Evolutionary conservation across 169 alveolate species (phyloP).

Genomic region (Plasmodium yoelii): DNA sequence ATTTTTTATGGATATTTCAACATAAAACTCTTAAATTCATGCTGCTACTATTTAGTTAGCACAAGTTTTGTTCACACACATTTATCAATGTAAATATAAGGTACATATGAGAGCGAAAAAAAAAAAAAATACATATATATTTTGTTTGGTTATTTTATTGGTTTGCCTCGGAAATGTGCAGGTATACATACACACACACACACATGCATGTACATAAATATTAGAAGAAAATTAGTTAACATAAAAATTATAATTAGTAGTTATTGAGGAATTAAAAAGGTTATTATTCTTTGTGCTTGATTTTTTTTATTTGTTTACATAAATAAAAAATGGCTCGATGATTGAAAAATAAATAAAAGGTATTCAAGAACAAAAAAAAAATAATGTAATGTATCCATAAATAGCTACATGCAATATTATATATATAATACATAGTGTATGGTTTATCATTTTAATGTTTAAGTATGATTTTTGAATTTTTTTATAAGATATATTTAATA

Average conservation of each 20-base stretch:
- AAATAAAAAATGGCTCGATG: slow-evolving; percentile 5
- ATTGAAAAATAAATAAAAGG: not conserved
- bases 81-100: too few relatives aligned
- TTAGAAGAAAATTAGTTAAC: not conserved
- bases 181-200: not conserved
- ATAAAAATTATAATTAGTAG: not conserved
- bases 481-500: too few relatives aligned
- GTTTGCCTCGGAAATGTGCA: not conserved
- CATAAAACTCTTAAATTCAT: too few relatives aligned
- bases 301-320: slow-evolving; percentile 18
- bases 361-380: not conserved
- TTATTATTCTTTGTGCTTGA: not conserved
- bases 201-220: not conserved
- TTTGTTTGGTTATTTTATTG: not conserved
- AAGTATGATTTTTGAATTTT: too few relatives aligned
- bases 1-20: too few relatives aligned
- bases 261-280: not conserved
- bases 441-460: too few relatives aligned
- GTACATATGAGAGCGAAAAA: not conserved
- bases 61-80: too few relatives aligned
- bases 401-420: too few relatives aligned
- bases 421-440: too few relatives aligned
- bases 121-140: not conserved
- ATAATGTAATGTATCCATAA: too few relatives aligned
- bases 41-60: too few relatives aligned